Base-by-base conservation (phyloP, 805 yeast genomes). In the Sugiyamaella mastotermitis region DNA sequence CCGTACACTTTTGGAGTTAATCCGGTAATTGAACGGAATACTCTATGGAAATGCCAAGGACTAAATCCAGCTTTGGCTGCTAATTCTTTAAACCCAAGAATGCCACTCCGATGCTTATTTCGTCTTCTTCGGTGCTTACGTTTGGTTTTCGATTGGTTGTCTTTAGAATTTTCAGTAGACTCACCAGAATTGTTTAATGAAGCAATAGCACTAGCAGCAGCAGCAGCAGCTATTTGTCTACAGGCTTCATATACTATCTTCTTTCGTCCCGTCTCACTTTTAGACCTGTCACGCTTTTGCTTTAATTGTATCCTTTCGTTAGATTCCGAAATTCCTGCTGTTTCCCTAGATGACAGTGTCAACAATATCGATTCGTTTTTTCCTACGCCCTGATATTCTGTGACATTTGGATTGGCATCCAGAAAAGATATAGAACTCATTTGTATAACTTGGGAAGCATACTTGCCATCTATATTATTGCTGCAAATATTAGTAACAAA, bases 11-110 rank as follows among this genome's bases (percentile, higher is more conserved):
- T 83, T 17, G 94, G 94, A 1, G 95, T 85, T 42, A 84, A 70
- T 1, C 94, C 90, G 3, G 94, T 83, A 44, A 85, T 83, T 39
- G 80, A 74, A 60, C 86, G 81, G 68, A 86, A 86, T 17, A 86
- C 94, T 36, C 95, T 68, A 65, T 86, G 95, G 61, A 86, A 86
- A 60, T 86, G 95, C 95, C 95, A 86, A 17, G 95, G 92, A 8
- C 85, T 75, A 42, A 86, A 69, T 48, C 81, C 81, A 7, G 87
- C 79, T 54, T 85, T 82, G 15, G 84, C 78, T 6, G 95, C 95
- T 53, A 86, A 69, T 56, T 86, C 95, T 58, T 84, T 83, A 65
- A 86, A 86, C 45, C 80, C 65, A 48, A 61, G 40, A 22, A 60
- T 57, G 10, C 65, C 65, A 16, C 65, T 64, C 13, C 65, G 50